Percentiles rank a stretch among this genome's conserved stretches.
These are phyloP conservation scores for Lyophyllum atratum DNA, from an alignment of 768 basidiomycete species.

Conservation along the genomic window DNA sequence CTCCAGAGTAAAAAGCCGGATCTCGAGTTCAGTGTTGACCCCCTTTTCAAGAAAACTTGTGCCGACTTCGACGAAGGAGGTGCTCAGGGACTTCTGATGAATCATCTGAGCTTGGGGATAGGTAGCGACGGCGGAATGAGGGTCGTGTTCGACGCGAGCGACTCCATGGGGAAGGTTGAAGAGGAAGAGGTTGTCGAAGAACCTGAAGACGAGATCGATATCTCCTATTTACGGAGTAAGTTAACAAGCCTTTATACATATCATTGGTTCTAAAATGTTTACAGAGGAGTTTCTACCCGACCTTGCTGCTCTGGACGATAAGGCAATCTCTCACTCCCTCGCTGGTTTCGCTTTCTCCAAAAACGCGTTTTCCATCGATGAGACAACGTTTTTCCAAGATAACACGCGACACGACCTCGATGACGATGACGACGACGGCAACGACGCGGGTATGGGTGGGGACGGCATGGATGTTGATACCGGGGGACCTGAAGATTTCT, in stretches of 20 bases:
- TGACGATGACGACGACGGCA: conserved; percentile 48
- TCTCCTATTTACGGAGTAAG: conserved; percentile 64
- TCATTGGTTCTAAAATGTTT: conserved; percentile 6
- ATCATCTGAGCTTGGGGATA: conserved; percentile 81
- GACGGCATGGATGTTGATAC: conserved; percentile 46
- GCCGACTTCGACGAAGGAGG: conserved; percentile 99
- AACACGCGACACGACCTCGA: conserved; percentile 44
- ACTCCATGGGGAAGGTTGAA: conserved; percentile 78
- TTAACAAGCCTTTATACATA: conserved; percentile 7
- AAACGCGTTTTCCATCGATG: conserved; percentile 62
- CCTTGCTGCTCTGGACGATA: conserved; percentile 59
- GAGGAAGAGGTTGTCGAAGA: conserved; percentile 79
- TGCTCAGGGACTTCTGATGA: conserved; percentile 94
- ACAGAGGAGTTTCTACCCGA: conserved; percentile 76
- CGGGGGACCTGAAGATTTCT: conserved; percentile 59
- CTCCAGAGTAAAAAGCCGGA: conserved; percentile 92
- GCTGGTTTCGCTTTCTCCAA: conserved; percentile 82
- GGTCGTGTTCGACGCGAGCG: conserved; percentile 96
- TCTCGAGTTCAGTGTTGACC: conserved; percentile 94
- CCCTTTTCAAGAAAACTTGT: conserved; percentile 95
- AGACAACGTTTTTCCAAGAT: conserved; percentile 60
- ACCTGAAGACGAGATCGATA: conserved; percentile 66
- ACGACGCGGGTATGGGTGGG: conserved; percentile 33
- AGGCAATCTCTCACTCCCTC: conserved; percentile 81
- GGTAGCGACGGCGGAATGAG: conserved; percentile 81